Conservation (phyloP, 2,329 filamentous ascomycete species). For the Trichoderma sp. region DNA sequence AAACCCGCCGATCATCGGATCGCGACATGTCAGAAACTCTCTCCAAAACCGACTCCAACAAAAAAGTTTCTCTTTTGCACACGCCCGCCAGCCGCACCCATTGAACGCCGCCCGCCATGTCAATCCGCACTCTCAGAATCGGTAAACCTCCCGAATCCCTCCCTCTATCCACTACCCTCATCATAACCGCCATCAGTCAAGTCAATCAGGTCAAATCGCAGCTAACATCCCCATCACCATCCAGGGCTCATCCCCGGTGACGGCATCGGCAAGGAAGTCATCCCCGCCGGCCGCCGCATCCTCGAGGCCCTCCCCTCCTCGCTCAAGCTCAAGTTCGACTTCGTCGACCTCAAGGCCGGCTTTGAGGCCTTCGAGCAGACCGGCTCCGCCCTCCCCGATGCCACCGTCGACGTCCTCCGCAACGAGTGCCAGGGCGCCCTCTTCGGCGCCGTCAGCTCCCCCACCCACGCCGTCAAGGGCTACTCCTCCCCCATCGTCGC, state of each 20-base stretch:
- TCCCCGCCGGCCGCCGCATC: constrained; percentile 86
- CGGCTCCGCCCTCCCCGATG: constrained; percentile 83
- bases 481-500: constrained; percentile 97
- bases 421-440: constrained; percentile 93
- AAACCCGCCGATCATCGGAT: constrained; percentile 27
- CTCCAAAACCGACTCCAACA: neutral
- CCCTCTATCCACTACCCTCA: neutral
- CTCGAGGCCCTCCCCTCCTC: constrained; percentile 92
- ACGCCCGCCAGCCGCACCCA: neutral
- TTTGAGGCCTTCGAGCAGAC: constrained; percentile 92
- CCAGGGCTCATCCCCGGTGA: constrained; percentile 96
- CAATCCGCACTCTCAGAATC: constrained; percentile 48
- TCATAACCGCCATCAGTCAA: too few species aligned
- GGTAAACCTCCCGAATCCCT: constrained; percentile 35
- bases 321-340: constrained; percentile 90
- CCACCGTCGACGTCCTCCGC: constrained; percentile 85
- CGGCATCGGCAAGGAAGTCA: constrained; percentile 97
- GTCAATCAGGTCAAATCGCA: neutral
- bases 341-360: constrained; percentile 88
- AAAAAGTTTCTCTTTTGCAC: constrained; percentile 12
- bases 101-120: constrained; percentile 39
- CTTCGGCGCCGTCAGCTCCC: constrained; percentile 94
- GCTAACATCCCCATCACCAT: neutral
- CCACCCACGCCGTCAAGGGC: constrained; percentile 84
- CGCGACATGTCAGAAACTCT: neutral